Base-by-base conservation (phyloP, 345 rosid species). In the Durio zibethinus region DNA sequence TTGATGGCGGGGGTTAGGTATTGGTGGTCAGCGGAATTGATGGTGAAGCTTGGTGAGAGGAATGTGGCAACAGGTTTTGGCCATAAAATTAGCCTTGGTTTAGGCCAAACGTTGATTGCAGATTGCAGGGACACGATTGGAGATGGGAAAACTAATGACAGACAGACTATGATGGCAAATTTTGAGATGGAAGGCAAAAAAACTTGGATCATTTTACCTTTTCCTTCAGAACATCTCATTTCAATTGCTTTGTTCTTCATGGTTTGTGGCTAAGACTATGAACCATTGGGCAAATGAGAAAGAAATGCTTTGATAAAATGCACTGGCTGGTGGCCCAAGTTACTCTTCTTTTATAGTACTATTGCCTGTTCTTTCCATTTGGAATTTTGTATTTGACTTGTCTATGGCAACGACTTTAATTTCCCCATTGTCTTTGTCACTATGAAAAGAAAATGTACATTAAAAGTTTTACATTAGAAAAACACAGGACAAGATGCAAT, bases 81-180 rank as follows among this genome's bases (percentile, higher is more conserved):
- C 94, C 97, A 94, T 66, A 85, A 85, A 23, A 90, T 25, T 23
- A 12, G 61, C 75, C 88, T 84, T 0, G 98, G 97, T 81, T 88
- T 87, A 6, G 98, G 98, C 98, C 96, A 94, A 43, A 90, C 81
- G 63, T 84, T 87, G 72, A 90, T 66, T 4, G 48, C 31, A 56
- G 50, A 54, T 36, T 12, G n/a, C 35, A 54, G 10, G 64, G 76
- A 36, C 35, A 38, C 54, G 50, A 36, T 36, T 6, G 35, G 64
- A 7, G 33, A 12, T 54, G 50, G 64, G 23, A 36, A 15, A 23
- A 56, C 5, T 0, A 73, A 21, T 6, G 64, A n/a, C 11, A 73
- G 35, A 21, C 64, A 73, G 52, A 36, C 0, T 54, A 54, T 53
- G 31, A 52, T 6, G 47, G 25, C 9, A n/a, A n/a, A n/a, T n/a